Conservation (phyloP, 2,329 filamentous ascomycete species). For the Raffaelea ambrosiae region DNA sequence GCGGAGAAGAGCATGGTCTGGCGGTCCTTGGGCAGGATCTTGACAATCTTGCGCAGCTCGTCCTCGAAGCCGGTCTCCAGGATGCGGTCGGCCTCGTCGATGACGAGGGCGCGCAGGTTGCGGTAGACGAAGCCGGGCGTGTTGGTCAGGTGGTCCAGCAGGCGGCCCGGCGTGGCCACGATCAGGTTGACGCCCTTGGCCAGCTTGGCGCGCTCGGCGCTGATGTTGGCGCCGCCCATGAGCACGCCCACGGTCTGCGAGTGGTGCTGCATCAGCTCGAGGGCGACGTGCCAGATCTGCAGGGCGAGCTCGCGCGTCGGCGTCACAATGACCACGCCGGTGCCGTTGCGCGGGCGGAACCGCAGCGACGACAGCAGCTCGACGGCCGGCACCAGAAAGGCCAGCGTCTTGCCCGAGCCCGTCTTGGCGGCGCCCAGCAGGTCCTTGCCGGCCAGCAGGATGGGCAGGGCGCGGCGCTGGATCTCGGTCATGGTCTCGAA, state of each 20-base stretch:
- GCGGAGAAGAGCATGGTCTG: conserved; percentile 99
- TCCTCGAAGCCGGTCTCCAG: conserved; percentile 97
- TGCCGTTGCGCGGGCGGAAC: conserved; percentile 92
- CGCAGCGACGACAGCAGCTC: conserved; percentile 85
- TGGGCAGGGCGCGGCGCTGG: conserved; percentile 78
- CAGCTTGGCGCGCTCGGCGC: conserved; percentile 90
- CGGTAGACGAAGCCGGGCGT: conserved; percentile 86
- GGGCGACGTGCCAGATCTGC: conserved; percentile 82
- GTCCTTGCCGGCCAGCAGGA: conserved; percentile 76
- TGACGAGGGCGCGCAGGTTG: conserved; percentile 84
- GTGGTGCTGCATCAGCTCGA: conserved; percentile 87
- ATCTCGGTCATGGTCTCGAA: conserved; percentile 96
- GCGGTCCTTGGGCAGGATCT: conserved; percentile 79
- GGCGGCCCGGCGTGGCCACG: conserved; percentile 84
- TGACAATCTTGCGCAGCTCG: conserved; percentile 94
- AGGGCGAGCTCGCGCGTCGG: conserved; percentile 90
- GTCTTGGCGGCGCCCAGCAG: conserved; percentile 89
- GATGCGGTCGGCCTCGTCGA: conserved; percentile 95
- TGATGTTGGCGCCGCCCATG: conserved; percentile 86
- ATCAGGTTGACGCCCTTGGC: conserved; percentile 89
- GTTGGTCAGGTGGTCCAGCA: conserved; percentile 91
- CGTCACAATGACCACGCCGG: conserved; percentile 85
- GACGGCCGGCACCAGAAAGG: conserved; percentile 88
- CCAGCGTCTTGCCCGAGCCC: conserved; percentile 87
- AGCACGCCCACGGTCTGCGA: conserved; percentile 68